These are phyloP conservation scores for Puccinia coronata DNA, from an alignment of 1,284 basidiomycete genomes.

Conservation along the genomic window DNA sequence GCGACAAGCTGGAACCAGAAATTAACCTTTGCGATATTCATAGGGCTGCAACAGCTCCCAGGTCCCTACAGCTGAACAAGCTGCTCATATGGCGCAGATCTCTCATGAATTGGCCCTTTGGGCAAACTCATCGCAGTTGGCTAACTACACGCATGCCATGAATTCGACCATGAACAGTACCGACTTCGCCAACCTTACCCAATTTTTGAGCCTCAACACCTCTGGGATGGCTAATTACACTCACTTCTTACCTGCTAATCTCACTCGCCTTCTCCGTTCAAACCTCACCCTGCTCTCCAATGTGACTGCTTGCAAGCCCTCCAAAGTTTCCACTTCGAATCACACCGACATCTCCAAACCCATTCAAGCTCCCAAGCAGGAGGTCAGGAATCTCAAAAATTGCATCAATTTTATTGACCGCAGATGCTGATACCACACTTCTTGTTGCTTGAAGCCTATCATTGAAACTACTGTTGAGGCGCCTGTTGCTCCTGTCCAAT, in stretches of 20 bases:
- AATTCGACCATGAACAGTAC: background rate
- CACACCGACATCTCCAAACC: background rate
- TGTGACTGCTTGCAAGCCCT: conserved; percentile 3
- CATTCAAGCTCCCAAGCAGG: background rate
- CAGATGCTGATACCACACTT: background rate
- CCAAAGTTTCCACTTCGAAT: background rate
- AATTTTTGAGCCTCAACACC: background rate
- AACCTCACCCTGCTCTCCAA: background rate
- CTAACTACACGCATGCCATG: background rate
- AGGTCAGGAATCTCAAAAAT: background rate
- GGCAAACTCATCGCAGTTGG: conserved; percentile 7
- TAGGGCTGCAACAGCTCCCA: conserved; percentile 20
- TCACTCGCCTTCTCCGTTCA: conserved; percentile 2
- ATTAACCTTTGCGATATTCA: background rate
- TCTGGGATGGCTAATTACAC: conserved; percentile 10
- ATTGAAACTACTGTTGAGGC: background rate
- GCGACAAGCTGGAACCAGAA: background rate
- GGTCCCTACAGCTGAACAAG: background rate
- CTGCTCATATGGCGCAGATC: background rate
- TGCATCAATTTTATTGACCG: no score
- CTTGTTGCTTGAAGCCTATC: background rate
- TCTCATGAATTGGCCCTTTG: background rate
- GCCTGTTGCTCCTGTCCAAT: background rate
- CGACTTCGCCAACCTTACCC: background rate
- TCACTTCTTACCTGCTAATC: conserved; percentile 10